Conservation (phyloP, 257 asterid genomes). For the Salvia splendens region DNA sequence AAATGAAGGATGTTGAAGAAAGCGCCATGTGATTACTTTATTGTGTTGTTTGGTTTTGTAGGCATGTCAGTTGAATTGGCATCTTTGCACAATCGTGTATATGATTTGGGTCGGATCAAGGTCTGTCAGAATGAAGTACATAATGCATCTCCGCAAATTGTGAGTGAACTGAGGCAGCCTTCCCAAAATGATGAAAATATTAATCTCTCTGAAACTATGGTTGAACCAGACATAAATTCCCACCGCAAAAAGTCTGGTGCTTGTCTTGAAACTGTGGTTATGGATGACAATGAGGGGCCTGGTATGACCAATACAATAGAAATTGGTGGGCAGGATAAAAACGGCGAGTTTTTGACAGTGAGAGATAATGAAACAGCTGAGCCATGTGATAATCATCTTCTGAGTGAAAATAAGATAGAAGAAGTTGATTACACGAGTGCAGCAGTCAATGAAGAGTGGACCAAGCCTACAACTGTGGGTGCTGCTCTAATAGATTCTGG, state of each 20-base stretch:
- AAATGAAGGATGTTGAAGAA: neutral
- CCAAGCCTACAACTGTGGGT: neutral
- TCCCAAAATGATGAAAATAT: slow-evolving; percentile 41
- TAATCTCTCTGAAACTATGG: slow-evolving; percentile 31
- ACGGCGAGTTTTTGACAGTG: slow-evolving; percentile 34
- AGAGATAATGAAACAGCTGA: slow-evolving; percentile 40
- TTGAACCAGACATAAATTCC: slow-evolving; percentile 30
- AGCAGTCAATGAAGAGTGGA: slow-evolving; percentile 21
- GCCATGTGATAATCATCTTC: slow-evolving; percentile 35
- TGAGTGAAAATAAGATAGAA: slow-evolving; percentile 35
- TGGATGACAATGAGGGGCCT: slow-evolving; percentile 32
- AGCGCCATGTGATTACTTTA: neutral
- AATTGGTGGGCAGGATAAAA: slow-evolving; percentile 33
- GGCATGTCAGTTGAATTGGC: slow-evolving; percentile 66
- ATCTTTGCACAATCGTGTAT: slow-evolving; percentile 53
- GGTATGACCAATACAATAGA: slow-evolving; percentile 30
- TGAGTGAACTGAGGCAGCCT: slow-evolving; percentile 33
- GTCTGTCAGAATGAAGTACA: slow-evolving; percentile 47
- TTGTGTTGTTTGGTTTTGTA: slow-evolving; percentile 38
- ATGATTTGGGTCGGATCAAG: slow-evolving; percentile 58
- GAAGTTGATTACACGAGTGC: slow-evolving; percentile 29
- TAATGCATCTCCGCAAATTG: slow-evolving; percentile 41
- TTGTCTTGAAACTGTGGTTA: slow-evolving; percentile 34
- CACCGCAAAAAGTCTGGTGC: slow-evolving; percentile 28
- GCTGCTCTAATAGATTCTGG: neutral